phyloP scores from a whole-genome alignment of 1,284 basidiomycete genomes.

The Mrakiaceae sp. region DNA sequence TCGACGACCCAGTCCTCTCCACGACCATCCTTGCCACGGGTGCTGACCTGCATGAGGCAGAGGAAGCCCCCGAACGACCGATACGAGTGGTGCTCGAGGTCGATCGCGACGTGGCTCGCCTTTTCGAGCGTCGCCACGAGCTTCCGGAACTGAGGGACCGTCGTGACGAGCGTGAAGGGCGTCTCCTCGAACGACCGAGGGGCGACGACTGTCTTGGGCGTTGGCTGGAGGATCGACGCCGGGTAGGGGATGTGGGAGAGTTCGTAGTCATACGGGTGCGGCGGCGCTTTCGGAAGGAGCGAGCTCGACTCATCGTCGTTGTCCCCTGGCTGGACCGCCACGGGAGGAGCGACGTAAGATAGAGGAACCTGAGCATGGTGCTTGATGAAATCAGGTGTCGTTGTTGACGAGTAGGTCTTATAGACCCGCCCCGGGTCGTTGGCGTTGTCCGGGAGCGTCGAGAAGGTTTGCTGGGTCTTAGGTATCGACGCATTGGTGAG shows the following conservation, averaged over 20 bases:
- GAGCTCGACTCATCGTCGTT: background rate
- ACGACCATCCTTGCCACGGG: slow-evolving; percentile 68
- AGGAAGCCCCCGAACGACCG: slow-evolving; percentile 77
- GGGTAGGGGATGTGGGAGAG: slow-evolving; percentile 61
- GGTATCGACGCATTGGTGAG: slow-evolving; percentile 33
- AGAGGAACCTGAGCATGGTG: slow-evolving; percentile 68
- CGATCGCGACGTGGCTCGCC: slow-evolving; percentile 76
- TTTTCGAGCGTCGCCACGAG: slow-evolving; percentile 54
- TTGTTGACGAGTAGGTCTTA: slow-evolving; percentile 45
- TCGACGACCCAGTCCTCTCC: slow-evolving; percentile 88
- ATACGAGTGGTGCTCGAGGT: slow-evolving; percentile 86
- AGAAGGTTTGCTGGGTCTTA: slow-evolving; percentile 71
- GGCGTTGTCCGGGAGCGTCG: slow-evolving; percentile 47
- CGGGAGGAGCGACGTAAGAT: slow-evolving; percentile 31
- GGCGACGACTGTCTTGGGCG: slow-evolving; percentile 40
- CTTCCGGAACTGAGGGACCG: slow-evolving; percentile 43
- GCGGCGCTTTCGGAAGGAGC: slow-evolving; percentile 9
- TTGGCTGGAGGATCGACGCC: slow-evolving; percentile 49
- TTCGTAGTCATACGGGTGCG: slow-evolving; percentile 75
- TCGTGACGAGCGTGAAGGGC: slow-evolving; percentile 64
- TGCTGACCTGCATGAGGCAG: slow-evolving; percentile 88
- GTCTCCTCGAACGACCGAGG: slow-evolving; percentile 51
- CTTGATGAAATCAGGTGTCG: slow-evolving; percentile 37
- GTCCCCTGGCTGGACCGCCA: slow-evolving; percentile 12
- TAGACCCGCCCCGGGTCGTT: slow-evolving; percentile 38